A percentile compares a stretch with the other conserved stretches of the same genome.
phyloP scores from a whole-genome alignment of 495 filamentous ascomycete genomes.

The Pseudotulostoma volvatum region DNA sequence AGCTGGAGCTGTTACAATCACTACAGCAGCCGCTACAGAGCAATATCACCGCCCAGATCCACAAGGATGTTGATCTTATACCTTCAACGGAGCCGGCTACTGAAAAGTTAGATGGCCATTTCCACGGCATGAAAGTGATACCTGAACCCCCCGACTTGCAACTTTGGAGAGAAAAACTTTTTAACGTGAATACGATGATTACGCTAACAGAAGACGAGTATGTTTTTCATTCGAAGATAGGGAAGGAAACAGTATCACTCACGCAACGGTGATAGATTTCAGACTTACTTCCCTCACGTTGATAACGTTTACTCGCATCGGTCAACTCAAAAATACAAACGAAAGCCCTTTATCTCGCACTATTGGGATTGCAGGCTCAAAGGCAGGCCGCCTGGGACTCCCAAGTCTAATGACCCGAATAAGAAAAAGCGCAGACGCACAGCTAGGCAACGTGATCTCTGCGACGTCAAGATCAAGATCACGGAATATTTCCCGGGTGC shows the following conservation, averaged over 20 bases:
- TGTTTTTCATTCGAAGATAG: conserved; percentile 8
- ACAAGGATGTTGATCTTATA: neutral
- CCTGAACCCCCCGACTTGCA: conserved; percentile 52
- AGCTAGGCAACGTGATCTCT: conserved; percentile 60
- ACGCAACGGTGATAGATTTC: conserved; percentile 38
- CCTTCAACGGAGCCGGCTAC: neutral
- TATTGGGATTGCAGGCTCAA: conserved; percentile 89
- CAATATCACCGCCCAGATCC: neutral
- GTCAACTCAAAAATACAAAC: conserved; percentile 74
- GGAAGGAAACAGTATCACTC: neutral
- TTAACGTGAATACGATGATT: conserved; percentile 60
- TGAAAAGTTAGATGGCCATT: conserved; percentile 23
- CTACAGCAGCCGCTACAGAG: neutral
- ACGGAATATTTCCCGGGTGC: conserved; percentile 59
- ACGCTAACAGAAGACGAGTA: conserved; percentile 68
- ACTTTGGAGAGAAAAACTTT: conserved; percentile 59
- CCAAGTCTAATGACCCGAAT: conserved; percentile 69
- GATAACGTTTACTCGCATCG: conserved; percentile 89
- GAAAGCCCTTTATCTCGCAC: conserved; percentile 66
- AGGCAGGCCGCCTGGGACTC: conserved; percentile 66
- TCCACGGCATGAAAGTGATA: conserved; percentile 42
- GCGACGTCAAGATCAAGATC: conserved; percentile 88
- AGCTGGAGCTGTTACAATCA: neutral
- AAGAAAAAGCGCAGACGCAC: conserved; percentile 81
- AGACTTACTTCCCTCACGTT: conserved; percentile 77